Evolutionary conservation across 331 rosid species (phyloP).

Genomic region (Malus hybrid): DNA sequence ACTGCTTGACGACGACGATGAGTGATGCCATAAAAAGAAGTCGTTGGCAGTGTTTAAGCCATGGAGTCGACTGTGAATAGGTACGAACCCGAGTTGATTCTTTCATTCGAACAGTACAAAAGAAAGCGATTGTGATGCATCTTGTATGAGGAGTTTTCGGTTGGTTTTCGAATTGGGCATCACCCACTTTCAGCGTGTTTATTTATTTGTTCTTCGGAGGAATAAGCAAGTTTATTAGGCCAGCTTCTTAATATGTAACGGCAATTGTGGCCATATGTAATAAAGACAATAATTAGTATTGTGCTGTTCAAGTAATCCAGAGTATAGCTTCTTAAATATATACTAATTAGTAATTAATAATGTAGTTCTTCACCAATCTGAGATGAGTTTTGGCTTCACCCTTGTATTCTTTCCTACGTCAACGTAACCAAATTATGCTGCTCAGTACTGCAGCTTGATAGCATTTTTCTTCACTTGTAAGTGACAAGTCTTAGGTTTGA

Average conservation of each 20-base stretch:
- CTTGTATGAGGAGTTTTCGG: conserved; percentile 20
- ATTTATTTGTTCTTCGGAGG: conserved; percentile 7
- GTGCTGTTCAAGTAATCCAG: no score
- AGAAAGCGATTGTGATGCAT: conserved; percentile 18
- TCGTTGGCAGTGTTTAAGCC: conserved; percentile 1
- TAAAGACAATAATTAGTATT: neutral
- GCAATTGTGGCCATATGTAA: conserved; percentile 17
- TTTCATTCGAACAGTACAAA: conserved; percentile 40
- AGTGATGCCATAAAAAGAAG: conserved; percentile 24
- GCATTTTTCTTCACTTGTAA: no score
- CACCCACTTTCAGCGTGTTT: conserved; percentile 6
- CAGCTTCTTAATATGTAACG: conserved; percentile 5
- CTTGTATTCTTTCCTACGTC: no score
- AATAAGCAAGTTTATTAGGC: conserved; percentile 18
- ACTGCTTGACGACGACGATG: conserved; percentile 57
- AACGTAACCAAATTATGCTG: no score
- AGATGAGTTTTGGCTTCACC: no score
- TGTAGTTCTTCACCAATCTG: no score
- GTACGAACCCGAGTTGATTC: conserved; percentile 48
- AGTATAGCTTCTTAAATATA: no score
- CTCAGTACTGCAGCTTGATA: no score
- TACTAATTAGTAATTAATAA: no score
- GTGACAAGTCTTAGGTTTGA: neutral
- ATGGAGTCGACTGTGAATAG: conserved; percentile 35
- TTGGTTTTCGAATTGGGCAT: conserved; percentile 25